A percentile compares a stretch with the other conserved stretches of the same genome.
phyloP scores from a whole-genome alignment of 2,329 filamentous ascomycete genomes.

The Aspergillus japonicus region DNA sequence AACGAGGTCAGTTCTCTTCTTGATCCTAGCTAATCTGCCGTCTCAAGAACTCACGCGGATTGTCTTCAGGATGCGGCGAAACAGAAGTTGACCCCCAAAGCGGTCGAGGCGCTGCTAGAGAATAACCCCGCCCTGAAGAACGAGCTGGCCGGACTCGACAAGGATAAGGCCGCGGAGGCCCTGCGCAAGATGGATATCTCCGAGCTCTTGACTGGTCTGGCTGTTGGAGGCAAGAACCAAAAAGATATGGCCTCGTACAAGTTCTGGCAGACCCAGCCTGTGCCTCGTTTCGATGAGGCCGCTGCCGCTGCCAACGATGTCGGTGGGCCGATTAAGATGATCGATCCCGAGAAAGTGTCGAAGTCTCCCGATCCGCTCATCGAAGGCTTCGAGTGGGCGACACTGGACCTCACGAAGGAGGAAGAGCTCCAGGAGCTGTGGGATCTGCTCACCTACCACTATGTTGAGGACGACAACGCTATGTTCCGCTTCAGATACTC shows the following conservation, averaged over 20 bases:
- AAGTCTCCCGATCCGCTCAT: slow-evolving; percentile 74
- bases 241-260: slow-evolving; percentile 98
- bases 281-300: slow-evolving; percentile 72
- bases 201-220: slow-evolving; percentile 54
- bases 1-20: slow-evolving; percentile 9
- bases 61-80: slow-evolving; percentile 23
- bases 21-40: background rate
- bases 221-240: slow-evolving; percentile 78
- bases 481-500: slow-evolving; percentile 99
- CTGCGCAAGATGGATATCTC: slow-evolving; percentile 50
- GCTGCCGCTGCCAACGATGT: slow-evolving; percentile 45
- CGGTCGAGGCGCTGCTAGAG: slow-evolving; percentile 43
- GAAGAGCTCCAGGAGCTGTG: slow-evolving; percentile 84
- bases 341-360: slow-evolving; percentile 74
- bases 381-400: slow-evolving; percentile 90
- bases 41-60: background rate
- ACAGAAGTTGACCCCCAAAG: slow-evolving; percentile 37
- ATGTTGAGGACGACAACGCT: slow-evolving; percentile 94
- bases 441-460: slow-evolving; percentile 86
- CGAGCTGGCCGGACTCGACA: slow-evolving; percentile 70
- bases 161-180: slow-evolving; percentile 55
- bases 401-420: slow-evolving; percentile 78
- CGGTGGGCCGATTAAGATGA: slow-evolving; percentile 81
- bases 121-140: slow-evolving; percentile 64
- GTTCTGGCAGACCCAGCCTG: slow-evolving; percentile 98